A percentile compares a stretch with the other conserved stretches of the same genome.
Evolutionary conservation across 345 rosid genomes (phyloP).

Genomic region (Ricinus communis): DNA sequence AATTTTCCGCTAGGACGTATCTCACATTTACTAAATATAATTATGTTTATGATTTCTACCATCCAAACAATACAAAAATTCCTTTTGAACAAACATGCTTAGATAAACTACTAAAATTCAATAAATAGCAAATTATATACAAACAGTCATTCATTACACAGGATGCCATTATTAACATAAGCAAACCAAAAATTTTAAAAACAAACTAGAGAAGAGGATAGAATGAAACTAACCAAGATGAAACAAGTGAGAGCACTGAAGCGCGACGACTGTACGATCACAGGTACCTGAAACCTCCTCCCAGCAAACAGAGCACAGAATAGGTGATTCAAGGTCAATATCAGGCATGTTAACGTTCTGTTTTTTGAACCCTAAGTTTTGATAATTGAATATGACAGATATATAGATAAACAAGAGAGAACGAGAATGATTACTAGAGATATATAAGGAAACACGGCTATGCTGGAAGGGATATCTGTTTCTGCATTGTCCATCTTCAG

Average conservation of each 20-base stretch:
- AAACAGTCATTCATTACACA: no score
- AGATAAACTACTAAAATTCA: no score
- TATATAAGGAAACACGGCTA: background rate
- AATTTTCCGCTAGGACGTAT: no score
- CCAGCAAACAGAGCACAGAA: slow-evolving; percentile 14
- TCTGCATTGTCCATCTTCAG: background rate
- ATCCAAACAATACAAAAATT: no score
- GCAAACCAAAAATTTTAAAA: no score
- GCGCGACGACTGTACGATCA: slow-evolving; percentile 10
- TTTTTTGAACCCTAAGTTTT: background rate
- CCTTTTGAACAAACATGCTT: no score
- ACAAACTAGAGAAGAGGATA: background rate
- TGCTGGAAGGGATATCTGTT: background rate
- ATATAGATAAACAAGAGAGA: background rate
- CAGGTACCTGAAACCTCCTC: slow-evolving; percentile 13
- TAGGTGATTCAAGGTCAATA: background rate
- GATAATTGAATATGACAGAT: background rate
- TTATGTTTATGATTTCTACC: no score
- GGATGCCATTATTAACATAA: no score
- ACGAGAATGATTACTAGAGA: background rate
- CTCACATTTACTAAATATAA: no score
- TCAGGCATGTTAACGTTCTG: background rate
- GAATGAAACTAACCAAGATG: slow-evolving; percentile 23
- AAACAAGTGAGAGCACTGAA: slow-evolving; percentile 22
- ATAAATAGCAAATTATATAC: no score